Conservation (phyloP, 2,329 filamentous ascomycete genomes). For the Pseudogymnoascus sp. region DNA sequence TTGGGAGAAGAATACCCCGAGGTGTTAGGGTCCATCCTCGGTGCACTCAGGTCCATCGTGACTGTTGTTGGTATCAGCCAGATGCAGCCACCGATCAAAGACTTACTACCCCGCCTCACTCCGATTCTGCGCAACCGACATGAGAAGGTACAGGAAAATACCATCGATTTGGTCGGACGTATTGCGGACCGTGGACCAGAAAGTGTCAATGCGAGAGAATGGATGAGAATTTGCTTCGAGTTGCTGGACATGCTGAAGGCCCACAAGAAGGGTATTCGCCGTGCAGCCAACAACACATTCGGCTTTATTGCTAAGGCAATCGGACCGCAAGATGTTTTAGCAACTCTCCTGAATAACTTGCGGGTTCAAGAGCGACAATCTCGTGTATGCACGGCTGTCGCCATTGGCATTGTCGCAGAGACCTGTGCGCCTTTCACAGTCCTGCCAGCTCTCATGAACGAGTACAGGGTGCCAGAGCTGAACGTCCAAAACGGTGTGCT, state of each 20-base stretch:
- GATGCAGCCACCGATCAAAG: conserved; percentile 97
- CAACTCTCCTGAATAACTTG: conserved; percentile 91
- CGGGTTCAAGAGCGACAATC: conserved; percentile 96
- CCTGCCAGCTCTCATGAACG: conserved; percentile 97
- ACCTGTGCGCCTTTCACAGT: conserved; percentile 98
- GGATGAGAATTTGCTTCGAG: conserved; percentile 99
- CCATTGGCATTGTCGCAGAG: conserved; percentile 96
- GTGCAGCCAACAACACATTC: conserved; percentile 98
- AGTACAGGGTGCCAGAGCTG: conserved; percentile 94
- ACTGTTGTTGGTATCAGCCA: conserved; percentile 96
- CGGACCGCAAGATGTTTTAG: conserved; percentile 91
- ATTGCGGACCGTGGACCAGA: conserved; percentile 96
- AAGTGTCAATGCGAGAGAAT: conserved; percentile 92
- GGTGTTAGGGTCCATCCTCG: conserved; percentile 91
- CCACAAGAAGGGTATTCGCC: conserved; percentile 97
- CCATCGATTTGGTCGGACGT: conserved; percentile 93
- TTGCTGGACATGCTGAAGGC: conserved; percentile 98
- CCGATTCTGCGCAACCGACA: conserved; percentile 98
- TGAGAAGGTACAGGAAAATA: conserved; percentile 99
- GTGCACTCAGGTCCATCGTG: conserved; percentile 89
- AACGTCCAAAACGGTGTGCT: conserved; percentile 98
- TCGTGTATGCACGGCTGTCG: conserved; percentile 95
- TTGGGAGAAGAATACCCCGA: conserved; percentile 98
- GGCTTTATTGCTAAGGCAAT: conserved; percentile 99
- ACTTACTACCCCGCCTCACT: conserved; percentile 86